phyloP scores from a whole-genome alignment of 768 basidiomycete species.

The Porpolomopsis calyptriformis region DNA sequence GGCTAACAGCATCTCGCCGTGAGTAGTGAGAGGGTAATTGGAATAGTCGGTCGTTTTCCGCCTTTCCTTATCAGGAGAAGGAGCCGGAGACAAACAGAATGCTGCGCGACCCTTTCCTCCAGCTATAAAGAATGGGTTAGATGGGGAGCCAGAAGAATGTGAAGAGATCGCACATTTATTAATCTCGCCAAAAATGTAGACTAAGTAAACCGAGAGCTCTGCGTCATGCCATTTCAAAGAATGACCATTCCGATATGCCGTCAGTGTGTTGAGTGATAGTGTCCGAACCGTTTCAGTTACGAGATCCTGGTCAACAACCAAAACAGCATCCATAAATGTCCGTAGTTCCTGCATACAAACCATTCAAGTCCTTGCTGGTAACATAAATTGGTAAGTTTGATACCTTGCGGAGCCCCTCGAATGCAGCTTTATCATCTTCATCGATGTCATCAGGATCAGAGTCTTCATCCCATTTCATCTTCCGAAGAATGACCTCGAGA shows the following conservation, averaged over 20 bases:
- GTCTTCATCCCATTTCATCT: conserved; percentile 85
- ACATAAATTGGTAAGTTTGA: conserved; percentile 11
- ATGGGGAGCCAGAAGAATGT: background rate
- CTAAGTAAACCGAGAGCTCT: conserved; percentile 86
- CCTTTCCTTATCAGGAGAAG: conserved; percentile 46
- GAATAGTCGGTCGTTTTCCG: conserved; percentile 62
- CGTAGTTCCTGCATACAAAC: conserved; percentile 57
- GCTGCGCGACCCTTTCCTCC: conserved; percentile 75
- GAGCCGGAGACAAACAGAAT: conserved; percentile 69
- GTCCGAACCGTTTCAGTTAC: conserved; percentile 69
- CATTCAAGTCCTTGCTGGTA: background rate
- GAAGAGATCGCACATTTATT: conserved; percentile 52
- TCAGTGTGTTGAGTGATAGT: conserved; percentile 65
- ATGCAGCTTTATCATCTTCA: conserved; percentile 76
- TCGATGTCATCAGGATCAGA: conserved; percentile 76
- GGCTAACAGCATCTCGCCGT: conserved; percentile 81
- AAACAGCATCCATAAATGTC: conserved; percentile 76
- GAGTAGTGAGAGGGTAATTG: conserved; percentile 74
- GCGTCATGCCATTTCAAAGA: conserved; percentile 83
- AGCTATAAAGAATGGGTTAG: conserved; percentile 26
- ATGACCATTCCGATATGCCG: conserved; percentile 52
- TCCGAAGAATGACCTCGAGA: conserved; percentile 67
- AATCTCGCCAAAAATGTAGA: conserved; percentile 90
- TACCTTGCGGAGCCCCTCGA: conserved; percentile 81
- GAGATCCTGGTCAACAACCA: conserved; percentile 75